Base-by-base conservation (phyloP, 1,139 yeast species). In the Barnettozyma hawaiiensis region DNA sequence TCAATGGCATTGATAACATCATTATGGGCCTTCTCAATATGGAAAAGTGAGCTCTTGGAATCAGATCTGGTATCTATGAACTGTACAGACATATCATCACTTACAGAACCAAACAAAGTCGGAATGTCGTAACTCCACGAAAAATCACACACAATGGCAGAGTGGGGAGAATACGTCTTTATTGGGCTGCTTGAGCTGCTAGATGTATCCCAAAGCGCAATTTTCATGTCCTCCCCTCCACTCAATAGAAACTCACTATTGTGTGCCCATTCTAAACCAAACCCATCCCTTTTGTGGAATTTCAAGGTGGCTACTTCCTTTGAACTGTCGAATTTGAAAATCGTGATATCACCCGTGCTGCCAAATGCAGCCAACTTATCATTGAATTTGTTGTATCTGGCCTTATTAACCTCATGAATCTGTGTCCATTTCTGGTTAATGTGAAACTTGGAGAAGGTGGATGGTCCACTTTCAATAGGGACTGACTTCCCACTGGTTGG, bases 211-310 rank as follows among this genome's bases (percentile, higher is more conserved):
- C 95, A 86, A 24, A 81, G 61, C 0, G 86, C 84, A 42, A 86
- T 74, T 31, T 75, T 74, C 5, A 74, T 62, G 58, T 85, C 95
- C 49, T 77, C 78, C 3, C 85, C 74, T 4, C 87, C 87, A 2
- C 89, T 75, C 26, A 85, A 64, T 39, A 85, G 68, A 43, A 65
- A 63, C 3, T 69, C 66, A 32, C 68, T 35, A 47, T 16, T 49
- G 11, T 65, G 64, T 46, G 68, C 68, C 95, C 95, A 86, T 48
- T 81, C 80, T 42, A 86, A 65, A 1, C 85, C 84, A 59, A 71
- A 78, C 0, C 94, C 95, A 52, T 81, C 87, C 43, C 66, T 69
- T 19, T 69, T 66, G 60, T 86, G 95, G 55, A 73, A 78, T 48
- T 73, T 71, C 45, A 82, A 74, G 2, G 64, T 48, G 11, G 42